phyloP scores from a whole-genome alignment of 148 eudicot genomes.

The Talinum fruticosum region DNA sequence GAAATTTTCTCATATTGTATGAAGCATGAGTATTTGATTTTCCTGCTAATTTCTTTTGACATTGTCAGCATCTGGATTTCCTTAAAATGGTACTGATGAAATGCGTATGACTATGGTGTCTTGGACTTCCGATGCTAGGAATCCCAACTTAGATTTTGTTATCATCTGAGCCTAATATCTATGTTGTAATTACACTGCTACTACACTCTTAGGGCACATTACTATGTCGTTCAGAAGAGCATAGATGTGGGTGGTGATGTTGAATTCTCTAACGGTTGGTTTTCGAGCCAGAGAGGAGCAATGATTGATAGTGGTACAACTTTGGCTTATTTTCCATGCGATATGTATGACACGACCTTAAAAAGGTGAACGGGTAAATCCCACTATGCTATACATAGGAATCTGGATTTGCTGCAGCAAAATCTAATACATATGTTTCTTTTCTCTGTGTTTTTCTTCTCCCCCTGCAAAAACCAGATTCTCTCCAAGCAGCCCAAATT shows the following conservation, averaged over 20 bases:
- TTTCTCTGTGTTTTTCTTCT: background rate
- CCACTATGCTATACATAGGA: background rate
- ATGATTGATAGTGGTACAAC: slow-evolving; percentile 96
- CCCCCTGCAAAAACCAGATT: background rate
- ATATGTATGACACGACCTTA: slow-evolving; percentile 46
- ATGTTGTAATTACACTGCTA: slow-evolving; percentile 41
- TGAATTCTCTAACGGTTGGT: slow-evolving; percentile 38
- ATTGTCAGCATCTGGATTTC: background rate
- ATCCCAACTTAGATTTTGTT: background rate
- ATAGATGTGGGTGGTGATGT: slow-evolving; percentile 61
- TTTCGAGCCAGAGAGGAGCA: slow-evolving; percentile 40
- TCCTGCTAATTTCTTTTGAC: background rate
- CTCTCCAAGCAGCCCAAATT: background rate
- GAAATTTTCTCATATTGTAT: background rate
- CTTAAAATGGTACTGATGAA: background rate
- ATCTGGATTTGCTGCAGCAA: background rate
- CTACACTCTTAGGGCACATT: slow-evolving; percentile 70
- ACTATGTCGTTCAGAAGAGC: slow-evolving; percentile 59
- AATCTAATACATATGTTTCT: background rate
- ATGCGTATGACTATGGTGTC: background rate
- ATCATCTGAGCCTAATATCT: slow-evolving; percentile 11
- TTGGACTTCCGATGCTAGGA: background rate
- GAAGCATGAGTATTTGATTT: background rate
- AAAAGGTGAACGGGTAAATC: slow-evolving; percentile 31
- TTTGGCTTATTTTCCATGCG: slow-evolving; percentile 83